phyloP scores from a whole-genome alignment of 768 basidiomycete genomes.

The Dacryopinax primogenitus region DNA sequence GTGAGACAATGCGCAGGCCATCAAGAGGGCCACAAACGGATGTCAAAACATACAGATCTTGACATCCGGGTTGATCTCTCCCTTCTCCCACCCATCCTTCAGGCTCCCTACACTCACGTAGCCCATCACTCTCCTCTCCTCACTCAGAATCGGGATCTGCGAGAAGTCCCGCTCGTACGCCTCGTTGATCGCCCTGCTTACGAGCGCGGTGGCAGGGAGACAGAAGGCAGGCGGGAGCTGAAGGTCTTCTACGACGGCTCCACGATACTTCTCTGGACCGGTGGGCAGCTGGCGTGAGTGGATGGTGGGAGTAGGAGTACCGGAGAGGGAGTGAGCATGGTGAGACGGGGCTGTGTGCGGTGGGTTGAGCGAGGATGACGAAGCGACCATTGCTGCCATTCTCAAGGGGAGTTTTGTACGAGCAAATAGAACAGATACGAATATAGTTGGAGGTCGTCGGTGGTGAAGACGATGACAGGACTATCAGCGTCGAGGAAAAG shows the following conservation, averaged over 20 bases:
- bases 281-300: neutral
- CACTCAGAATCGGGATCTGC: conserved; percentile 80
- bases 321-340: conserved; percentile 9
- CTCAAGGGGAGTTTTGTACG: neutral
- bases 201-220: conserved; percentile 54
- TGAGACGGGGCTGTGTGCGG: neutral
- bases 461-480: no score
- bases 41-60: conserved; percentile 39
- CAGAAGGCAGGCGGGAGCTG: conserved; percentile 69
- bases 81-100: conserved; percentile 67
- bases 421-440: no score
- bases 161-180: conserved; percentile 93
- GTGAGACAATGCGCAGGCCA: neutral
- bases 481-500: no score
- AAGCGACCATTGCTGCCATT: conserved; percentile 3
- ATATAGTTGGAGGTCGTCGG: no score
- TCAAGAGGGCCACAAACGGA: conserved; percentile 8
- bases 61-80: conserved; percentile 41
- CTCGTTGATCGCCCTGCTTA: conserved; percentile 65
- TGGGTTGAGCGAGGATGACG: neutral
- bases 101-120: conserved; percentile 68
- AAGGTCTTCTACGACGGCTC: conserved; percentile 61
- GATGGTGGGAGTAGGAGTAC: neutral
- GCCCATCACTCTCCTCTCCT: conserved; percentile 59
- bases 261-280: conserved; percentile 47